These are phyloP conservation scores for Debaryomyces nepalensis DNA, from an alignment of 1,139 yeast species.

Conservation along the genomic window DNA sequence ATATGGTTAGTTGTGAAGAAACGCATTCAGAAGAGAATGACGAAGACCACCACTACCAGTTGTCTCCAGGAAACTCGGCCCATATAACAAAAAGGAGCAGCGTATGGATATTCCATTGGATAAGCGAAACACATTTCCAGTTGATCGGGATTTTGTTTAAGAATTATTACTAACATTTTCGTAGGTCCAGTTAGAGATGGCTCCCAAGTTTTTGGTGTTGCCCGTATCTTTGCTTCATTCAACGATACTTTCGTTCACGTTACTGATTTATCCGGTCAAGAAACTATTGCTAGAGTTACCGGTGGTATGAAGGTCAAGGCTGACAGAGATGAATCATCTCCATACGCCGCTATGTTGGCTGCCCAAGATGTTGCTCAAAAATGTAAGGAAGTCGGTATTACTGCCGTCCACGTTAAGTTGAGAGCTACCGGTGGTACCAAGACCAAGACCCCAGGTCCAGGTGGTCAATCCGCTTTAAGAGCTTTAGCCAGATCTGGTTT, in stretches of 20 bases:
- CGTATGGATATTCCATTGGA: not conserved
- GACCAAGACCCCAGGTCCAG: constrained; percentile 99
- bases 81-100: not conserved
- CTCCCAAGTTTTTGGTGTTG: constrained; percentile 99
- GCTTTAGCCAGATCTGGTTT: constrained; percentile 99
- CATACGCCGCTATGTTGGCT: constrained; percentile 99
- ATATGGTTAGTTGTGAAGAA: too few species aligned
- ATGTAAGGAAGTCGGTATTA: constrained; percentile 99
- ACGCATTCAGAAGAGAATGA: too few species aligned
- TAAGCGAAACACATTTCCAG: not conserved
- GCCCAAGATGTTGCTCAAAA: constrained; percentile 99
- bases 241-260: constrained; percentile 99
- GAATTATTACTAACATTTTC: constrained; percentile 18
- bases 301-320: constrained; percentile 99
- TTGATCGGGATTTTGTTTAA: not conserved
- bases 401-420: constrained; percentile 99
- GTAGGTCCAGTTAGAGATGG: constrained; percentile 86
- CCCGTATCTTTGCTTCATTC: constrained; percentile 99
- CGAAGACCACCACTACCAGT: not conserved
- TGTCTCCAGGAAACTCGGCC: not conserved
- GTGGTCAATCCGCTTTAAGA: constrained; percentile 99
- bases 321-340: constrained; percentile 99
- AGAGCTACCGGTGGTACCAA: constrained; percentile 99
- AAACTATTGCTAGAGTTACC: constrained; percentile 99
- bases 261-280: constrained; percentile 99